Conservation (phyloP, 805 yeast species). For the Kregervanrija fluxuum region DNA sequence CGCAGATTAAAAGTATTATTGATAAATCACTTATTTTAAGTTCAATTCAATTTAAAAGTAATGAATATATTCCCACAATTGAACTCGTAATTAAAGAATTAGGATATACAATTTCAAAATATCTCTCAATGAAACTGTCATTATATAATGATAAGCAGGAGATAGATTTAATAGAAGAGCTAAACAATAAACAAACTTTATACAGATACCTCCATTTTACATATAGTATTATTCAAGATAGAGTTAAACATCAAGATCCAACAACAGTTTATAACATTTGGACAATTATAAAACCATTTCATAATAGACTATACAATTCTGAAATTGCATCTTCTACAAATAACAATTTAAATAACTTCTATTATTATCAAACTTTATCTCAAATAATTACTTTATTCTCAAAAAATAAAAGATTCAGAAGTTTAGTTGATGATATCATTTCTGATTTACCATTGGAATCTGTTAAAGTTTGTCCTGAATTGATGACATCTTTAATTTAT, state of each 20-base stretch:
- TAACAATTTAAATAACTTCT: constrained; percentile 22
- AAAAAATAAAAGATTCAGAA: constrained; percentile 22
- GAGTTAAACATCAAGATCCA: constrained; percentile 19
- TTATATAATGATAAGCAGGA: constrained; percentile 3
- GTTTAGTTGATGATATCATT: constrained; percentile 20
- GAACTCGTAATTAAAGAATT: constrained; percentile 12
- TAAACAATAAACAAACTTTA: constrained; percentile 13
- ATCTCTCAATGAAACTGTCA: constrained; percentile 8
- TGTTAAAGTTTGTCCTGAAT: constrained; percentile 24
- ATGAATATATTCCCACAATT: constrained; percentile 1
- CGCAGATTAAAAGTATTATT: constrained; percentile 7
- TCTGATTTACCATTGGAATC: constrained; percentile 28
- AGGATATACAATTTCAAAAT: constrained; percentile 8
- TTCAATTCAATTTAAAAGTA: not conserved
- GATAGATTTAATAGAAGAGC: constrained; percentile 7
- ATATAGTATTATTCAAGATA: constrained; percentile 21
- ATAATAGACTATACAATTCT: constrained; percentile 21
- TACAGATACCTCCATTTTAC: constrained; percentile 22
- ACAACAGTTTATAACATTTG: constrained; percentile 22
- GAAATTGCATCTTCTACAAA: constrained; percentile 19
- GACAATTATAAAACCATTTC: constrained; percentile 24
- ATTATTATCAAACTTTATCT: constrained; percentile 22
- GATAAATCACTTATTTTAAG: constrained; percentile 7
- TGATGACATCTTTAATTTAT: constrained; percentile 26
- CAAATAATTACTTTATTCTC: constrained; percentile 23